Evolutionary conservation across 2,329 filamentous ascomycete genomes (phyloP), one percentile per base, ranked within the genome.

Genomic region (Teratosphaeria pseudoeucalypti): DNA sequence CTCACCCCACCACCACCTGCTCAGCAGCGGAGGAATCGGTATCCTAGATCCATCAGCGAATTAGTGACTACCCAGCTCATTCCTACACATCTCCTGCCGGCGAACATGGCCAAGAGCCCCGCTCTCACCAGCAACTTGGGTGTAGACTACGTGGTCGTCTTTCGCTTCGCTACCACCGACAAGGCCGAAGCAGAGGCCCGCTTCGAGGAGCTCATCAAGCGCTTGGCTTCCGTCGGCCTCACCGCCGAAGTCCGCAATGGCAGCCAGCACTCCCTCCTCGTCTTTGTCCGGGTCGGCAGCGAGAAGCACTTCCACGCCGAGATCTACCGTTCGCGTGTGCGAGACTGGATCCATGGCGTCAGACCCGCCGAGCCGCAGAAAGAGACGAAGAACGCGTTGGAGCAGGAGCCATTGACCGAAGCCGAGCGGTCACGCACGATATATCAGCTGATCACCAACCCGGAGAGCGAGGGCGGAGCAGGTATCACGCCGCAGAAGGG

Each of bases 331-430:
- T 67, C 26, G 60, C 88, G 94, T 64, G 86, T 96, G 19, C 89
- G 91, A 71, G 94, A 97, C 75, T 99, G 92, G 90, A 84, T 97
- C 37, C 88, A 94, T 71, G 91, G 92, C 57, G 87, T 96, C 58
- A 86, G 90, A 63, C 82, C 88, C 56, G 82, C 84, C 23, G 85
- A 90, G 39, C 92, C 92, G 0, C 82, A 85, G 59, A 86, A 85
- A 69, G 85, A 95, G 65, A 84, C 90, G 19, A 77, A 82, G 55
- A 79, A 84, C 61, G 82, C 86, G 14, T 82, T 95, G 57, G 78
- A 85, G 60, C 77, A 83, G 16, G 87, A 95, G 65, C 88, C 91
- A 1, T 81, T 96, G 60, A 90, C 87, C 47, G 90, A 95, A 70
- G 89, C 92, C 26, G 94, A 99, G 77, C 83, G 92, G 54, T 82